Evolutionary conservation across 495 filamentous ascomycete genomes (phyloP).

Genomic region (Parmelia sp.): DNA sequence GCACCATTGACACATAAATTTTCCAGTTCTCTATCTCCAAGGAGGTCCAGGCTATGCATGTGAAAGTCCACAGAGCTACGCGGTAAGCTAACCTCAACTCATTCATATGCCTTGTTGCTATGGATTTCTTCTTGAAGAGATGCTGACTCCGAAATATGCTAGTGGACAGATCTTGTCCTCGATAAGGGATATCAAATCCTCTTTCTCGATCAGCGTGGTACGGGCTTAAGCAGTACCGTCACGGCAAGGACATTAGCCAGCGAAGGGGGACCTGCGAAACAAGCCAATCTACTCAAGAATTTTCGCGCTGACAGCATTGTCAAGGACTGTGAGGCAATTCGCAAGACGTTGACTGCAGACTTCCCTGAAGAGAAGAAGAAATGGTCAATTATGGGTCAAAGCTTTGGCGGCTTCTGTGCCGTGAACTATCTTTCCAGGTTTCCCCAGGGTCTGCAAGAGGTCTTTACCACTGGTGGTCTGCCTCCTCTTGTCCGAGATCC

Average conservation of each 20-base stretch:
- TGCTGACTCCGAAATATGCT: background rate
- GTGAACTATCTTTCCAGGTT: conserved; percentile 75
- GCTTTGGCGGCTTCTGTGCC: conserved; percentile 82
- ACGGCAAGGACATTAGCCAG: conserved; percentile 60
- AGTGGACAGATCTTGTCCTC: conserved; percentile 59
- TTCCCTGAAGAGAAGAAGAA: conserved; percentile 64
- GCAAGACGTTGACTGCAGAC: conserved; percentile 61
- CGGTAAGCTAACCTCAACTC: conserved; percentile 14
- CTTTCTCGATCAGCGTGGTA: conserved; percentile 68
- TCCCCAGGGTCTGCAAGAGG: conserved; percentile 72
- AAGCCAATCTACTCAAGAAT: conserved; percentile 75
- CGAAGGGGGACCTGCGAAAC: conserved; percentile 55
- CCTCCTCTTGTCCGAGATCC: conserved; percentile 65
- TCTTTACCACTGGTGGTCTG: conserved; percentile 76
- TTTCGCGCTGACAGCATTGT: conserved; percentile 90
- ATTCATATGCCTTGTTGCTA: no score
- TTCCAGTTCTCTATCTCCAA: conserved; percentile 12
- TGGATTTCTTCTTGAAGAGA: background rate
- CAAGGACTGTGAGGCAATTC: conserved; percentile 79
- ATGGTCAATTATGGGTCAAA: conserved; percentile 84
- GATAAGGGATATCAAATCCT: conserved; percentile 77
- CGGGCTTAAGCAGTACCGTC: conserved; percentile 74
- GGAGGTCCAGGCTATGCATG: conserved; percentile 4
- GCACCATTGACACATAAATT: background rate
- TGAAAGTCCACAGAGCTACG: conserved; percentile 56